Percentiles rank a stretch among this genome's conserved stretches.
phyloP scores from a whole-genome alignment of 148 eudicot species.

The Spergularia marina region DNA sequence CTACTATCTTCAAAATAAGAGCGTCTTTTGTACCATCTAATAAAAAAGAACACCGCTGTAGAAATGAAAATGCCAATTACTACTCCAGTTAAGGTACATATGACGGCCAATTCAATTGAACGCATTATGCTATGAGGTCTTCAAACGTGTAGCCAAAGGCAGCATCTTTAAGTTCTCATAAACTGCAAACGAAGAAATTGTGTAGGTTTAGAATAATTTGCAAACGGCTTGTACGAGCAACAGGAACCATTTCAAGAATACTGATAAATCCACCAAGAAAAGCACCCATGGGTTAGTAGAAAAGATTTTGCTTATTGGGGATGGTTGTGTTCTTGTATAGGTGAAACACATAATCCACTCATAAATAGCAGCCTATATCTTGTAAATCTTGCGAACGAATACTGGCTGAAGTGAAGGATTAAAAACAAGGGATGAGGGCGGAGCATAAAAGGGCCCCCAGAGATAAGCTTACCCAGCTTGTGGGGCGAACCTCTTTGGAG shows the following conservation, averaged over 20 bases:
- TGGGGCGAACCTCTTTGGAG: neutral
- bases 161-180: conserved; percentile 47
- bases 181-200: conserved; percentile 23
- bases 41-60: conserved; percentile 40
- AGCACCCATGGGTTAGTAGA: neutral
- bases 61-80: conserved; percentile 66
- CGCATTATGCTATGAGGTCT: conserved; percentile 52
- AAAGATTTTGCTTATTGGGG: neutral
- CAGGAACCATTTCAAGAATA: neutral
- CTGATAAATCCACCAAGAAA: neutral
- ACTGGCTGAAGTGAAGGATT: neutral
- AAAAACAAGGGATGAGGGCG: neutral
- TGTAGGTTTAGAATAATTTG: conserved; percentile 15
- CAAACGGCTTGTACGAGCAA: neutral
- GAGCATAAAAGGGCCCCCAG: neutral
- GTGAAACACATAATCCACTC: neutral
- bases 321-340: neutral
- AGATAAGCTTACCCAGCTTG: too few species aligned
- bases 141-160: conserved; percentile 30
- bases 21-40: conserved; percentile 66
- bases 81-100: conserved; percentile 66
- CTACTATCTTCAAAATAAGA: conserved; percentile 37
- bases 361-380: neutral
- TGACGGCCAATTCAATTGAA: conserved; percentile 46
- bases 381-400: neutral